Percentiles rank a stretch among this genome's conserved stretches.
Conservation (phyloP, 345 rosid genomes). For the Arabis hirsuta region DNA sequence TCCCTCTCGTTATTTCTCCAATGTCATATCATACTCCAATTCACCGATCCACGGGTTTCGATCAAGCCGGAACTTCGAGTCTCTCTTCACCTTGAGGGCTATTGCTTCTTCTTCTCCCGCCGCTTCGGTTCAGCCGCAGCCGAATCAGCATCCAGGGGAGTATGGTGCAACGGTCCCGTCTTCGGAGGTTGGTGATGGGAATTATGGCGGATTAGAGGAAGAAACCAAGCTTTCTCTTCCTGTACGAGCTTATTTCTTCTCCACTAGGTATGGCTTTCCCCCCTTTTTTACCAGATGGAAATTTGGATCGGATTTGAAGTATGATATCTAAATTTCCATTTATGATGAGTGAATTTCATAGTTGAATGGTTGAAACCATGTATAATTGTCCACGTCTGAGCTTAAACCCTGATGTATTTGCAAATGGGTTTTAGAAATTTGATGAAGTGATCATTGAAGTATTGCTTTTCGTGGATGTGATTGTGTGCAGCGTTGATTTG, state of each 20-base stretch:
- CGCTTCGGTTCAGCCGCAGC: conserved; percentile 41
- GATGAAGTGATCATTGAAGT: conserved; percentile 5
- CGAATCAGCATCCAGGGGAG: conserved; percentile 29
- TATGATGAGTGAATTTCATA: conserved; percentile 3
- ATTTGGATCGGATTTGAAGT: conserved; percentile 10
- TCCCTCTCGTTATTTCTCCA: conserved; percentile 32
- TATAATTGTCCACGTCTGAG: not conserved
- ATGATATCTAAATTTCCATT: not conserved
- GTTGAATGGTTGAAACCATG: conserved; percentile 2
- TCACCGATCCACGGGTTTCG: conserved; percentile 16
- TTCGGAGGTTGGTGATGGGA: conserved; percentile 48
- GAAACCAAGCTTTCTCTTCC: conserved; percentile 66
- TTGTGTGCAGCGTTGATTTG: conserved; percentile 82
- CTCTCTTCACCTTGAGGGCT: conserved; percentile 40
- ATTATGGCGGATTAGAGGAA: conserved; percentile 41
- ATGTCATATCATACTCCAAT: conserved; percentile 25
- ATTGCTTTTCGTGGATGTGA: not conserved
- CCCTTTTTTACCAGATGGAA: not conserved
- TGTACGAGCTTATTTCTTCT: conserved; percentile 87
- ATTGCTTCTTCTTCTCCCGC: conserved; percentile 45
- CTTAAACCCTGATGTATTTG: conserved; percentile 6
- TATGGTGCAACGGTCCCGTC: conserved; percentile 53
- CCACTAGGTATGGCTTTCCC: conserved; percentile 65
- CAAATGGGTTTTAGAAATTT: not conserved
- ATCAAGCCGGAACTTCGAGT: conserved; percentile 1